These are phyloP conservation scores for Gillenia trifoliata DNA, from an alignment of 306 rosid genomes.

Conservation along the genomic window DNA sequence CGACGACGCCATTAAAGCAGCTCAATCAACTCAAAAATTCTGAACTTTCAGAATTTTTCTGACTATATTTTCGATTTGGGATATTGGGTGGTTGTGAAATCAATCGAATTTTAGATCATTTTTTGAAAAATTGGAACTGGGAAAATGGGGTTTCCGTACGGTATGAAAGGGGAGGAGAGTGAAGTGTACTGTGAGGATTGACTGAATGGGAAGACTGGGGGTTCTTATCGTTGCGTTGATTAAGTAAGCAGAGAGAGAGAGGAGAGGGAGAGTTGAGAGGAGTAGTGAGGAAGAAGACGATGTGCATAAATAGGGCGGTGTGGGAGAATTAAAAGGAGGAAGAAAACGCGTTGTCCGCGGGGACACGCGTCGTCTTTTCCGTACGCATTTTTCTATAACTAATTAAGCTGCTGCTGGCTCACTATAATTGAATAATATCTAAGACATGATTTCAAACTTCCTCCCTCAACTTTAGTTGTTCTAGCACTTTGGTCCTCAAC, in stretches of 20 bases:
- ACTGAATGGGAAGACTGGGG: not conserved
- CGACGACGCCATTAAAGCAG: slow-evolving; percentile 46
- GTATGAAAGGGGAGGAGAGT: not conserved
- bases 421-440: not conserved
- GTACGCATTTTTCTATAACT: slow-evolving; percentile 19
- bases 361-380: slow-evolving; percentile 65
- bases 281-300: not conserved
- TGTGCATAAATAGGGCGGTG: slow-evolving; percentile 43
- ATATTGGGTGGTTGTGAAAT: not conserved
- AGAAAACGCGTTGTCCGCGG: slow-evolving; percentile 73
- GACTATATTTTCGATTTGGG: no score
- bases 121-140: not conserved
- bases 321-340: slow-evolving; percentile 2
- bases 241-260: not conserved
- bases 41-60: not conserved
- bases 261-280: not conserved
- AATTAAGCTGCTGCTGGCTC: not conserved
- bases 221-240: not conserved
- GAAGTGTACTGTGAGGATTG: not conserved
- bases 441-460: not conserved
- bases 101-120: not conserved
- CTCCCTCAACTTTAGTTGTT: not conserved
- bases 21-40: not conserved
- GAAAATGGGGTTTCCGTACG: not conserved
- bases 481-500: no score